Evolutionary conservation across 306 rosid species (phyloP), one percentile per base, ranked within the genome.

Genomic region (Glycine tomentella): DNA sequence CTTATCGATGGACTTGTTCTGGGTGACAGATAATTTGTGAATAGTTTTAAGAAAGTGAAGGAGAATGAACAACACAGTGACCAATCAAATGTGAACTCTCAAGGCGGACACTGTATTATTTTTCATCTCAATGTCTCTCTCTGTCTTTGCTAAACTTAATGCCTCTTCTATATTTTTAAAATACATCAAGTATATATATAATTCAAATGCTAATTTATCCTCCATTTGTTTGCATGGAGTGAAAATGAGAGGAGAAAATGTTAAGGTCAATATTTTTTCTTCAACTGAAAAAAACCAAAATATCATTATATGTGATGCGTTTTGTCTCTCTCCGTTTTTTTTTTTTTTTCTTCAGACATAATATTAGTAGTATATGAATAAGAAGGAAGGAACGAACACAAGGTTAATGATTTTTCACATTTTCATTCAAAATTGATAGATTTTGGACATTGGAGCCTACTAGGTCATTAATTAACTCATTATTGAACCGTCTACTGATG

Each of bases 1-100:
- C 67, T 86, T 69, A 84, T 70, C 42, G 69, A 87, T 82, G 85
- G 84, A 87, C 85, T 80, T 90, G 81, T 83, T 86, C 53, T n/a
- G 8, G 79, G 69, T 81, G 86, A 79, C 84, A 84, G 87, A 85
- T 88, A 79, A 73, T 86, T 53, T 42, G 34, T 65, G 80, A 64
- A 83, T 81, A 55, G 53, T 76, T 76, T 63, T 81, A 59, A 74
- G 80, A 50, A 80, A 71, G 57, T 46, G 69, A 84, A 48, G 82
- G 69, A 17, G 38, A 79, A 77, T 40, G 72, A 72, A 6, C 45
- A 42, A 4, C 45, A 76, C 40, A 64, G 31, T 59, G 36, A 74
- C 53, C 53, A 31, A 76, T 25, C 31, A 56, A 45, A 49, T 25
- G 31, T 25, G 31, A 25, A 25, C 31, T 25, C 31, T 1, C 31